Evolutionary conservation across 495 filamentous ascomycete species (phyloP).

Genomic region (Durotheca rogersii): DNA sequence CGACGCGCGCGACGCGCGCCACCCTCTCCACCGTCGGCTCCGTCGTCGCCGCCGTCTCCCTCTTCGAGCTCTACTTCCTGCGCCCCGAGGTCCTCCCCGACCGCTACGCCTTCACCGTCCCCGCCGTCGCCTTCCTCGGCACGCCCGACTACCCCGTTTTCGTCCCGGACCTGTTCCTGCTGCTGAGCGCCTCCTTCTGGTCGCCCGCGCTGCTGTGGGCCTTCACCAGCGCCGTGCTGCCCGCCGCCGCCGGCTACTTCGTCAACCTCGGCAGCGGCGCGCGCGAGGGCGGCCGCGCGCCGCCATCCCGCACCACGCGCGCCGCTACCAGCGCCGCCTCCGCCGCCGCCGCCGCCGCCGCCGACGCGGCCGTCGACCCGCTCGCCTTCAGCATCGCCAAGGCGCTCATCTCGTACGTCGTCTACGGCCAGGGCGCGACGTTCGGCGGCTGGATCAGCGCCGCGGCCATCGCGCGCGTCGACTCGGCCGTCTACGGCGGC

Average conservation of each 20-base stretch:
- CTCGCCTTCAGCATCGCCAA: slow-evolving; percentile 86
- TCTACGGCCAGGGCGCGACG: slow-evolving; percentile 69
- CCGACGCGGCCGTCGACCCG: slow-evolving; percentile 69
- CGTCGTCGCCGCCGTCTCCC: slow-evolving; percentile 62
- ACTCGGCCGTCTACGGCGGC: slow-evolving; percentile 67
- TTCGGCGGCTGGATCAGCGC: slow-evolving; percentile 63
- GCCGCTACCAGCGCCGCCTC: slow-evolving; percentile 34
- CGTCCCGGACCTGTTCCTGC: slow-evolving; percentile 76
- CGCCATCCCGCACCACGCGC: no score
- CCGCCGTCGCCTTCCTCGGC: slow-evolving; percentile 57
- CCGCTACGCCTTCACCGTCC: slow-evolving; percentile 68
- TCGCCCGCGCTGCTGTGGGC: slow-evolving; percentile 75
- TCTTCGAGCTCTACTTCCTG: slow-evolving; percentile 63
- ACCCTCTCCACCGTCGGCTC: slow-evolving; percentile 66
- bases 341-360: slow-evolving; percentile 29
- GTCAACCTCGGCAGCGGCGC: slow-evolving; percentile 69
- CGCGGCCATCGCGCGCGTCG: slow-evolving; percentile 60
- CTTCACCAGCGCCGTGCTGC: slow-evolving; percentile 67
- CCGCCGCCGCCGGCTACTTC: slow-evolving; percentile 74
- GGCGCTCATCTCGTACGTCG: slow-evolving; percentile 72
- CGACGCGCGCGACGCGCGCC: slow-evolving; percentile 62
- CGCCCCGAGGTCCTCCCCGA: slow-evolving; percentile 64
- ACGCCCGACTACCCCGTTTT: slow-evolving; percentile 54
- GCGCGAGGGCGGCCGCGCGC: slow-evolving; percentile 27
- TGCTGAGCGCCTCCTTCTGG: slow-evolving; percentile 84